Evolutionary conservation across 176 grass and related monocot species (phyloP).

Genomic region (Bonia amplexicaulis): DNA sequence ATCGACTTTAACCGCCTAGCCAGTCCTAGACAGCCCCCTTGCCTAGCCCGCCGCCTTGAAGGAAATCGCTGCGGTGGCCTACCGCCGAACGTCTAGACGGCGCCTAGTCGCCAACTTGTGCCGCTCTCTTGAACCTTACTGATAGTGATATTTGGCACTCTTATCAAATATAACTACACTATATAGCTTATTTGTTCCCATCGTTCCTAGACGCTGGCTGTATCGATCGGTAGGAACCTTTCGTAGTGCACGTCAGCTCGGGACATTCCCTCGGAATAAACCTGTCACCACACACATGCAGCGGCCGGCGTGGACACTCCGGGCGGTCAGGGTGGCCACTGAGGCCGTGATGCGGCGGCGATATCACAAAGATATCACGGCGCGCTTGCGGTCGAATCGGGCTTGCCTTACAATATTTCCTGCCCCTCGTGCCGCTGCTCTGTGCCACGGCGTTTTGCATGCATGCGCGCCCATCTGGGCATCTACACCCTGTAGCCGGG

Average conservation of each 20-base stretch:
- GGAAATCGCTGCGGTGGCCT: too few relatives aligned
- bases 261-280: conserved; percentile 30
- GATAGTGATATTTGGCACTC: too few relatives aligned
- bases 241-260: conserved; percentile 6
- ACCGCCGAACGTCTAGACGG: too few relatives aligned
- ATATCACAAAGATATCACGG: background rate
- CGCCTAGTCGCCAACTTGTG: too few relatives aligned
- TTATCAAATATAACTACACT: too few relatives aligned
- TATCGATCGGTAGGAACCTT: background rate
- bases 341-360: background rate
- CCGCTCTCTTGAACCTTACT: too few relatives aligned
- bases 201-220: too few relatives aligned
- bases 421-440: background rate
- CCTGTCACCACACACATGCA: background rate
- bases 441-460: background rate
- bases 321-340: background rate
- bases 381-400: background rate
- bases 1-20: too few relatives aligned
- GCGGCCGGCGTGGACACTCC: background rate
- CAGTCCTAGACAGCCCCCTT: too few relatives aligned
- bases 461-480: background rate
- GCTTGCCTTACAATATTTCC: too few relatives aligned
- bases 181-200: too few relatives aligned
- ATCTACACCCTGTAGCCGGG: background rate
- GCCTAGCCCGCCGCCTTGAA: too few relatives aligned